Percentiles rank a stretch among this genome's conserved stretches.
phyloP scores from a whole-genome alignment of 108 stramenopile species.

The Cyclotella distinguenda region DNA sequence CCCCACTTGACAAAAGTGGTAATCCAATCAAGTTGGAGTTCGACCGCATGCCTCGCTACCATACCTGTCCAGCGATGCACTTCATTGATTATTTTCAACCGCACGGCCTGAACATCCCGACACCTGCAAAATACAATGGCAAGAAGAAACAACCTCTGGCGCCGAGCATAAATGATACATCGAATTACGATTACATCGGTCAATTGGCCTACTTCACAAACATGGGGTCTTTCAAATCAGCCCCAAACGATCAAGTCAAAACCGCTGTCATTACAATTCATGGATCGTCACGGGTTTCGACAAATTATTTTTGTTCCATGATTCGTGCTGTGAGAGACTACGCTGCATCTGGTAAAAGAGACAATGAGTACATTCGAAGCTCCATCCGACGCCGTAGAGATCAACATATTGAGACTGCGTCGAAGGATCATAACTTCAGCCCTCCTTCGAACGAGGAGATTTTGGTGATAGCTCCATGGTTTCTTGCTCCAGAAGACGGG shows the following conservation, averaged over 20 bases:
- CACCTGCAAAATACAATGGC: background rate
- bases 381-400: background rate
- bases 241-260: constrained; percentile 5
- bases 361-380: background rate
- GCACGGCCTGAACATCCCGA: background rate
- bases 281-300: constrained; percentile 70
- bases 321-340: constrained; percentile 43
- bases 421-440: background rate
- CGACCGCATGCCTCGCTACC: background rate
- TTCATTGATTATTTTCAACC: background rate
- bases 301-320: constrained; percentile 67
- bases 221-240: constrained; percentile 19
- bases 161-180: background rate
- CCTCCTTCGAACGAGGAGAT: constrained; percentile 6
- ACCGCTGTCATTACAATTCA: constrained; percentile 65
- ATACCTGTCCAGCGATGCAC: background rate
- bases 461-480: constrained; percentile 69
- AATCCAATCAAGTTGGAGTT: background rate
- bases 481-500: constrained; percentile 55
- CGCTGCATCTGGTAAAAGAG: background rate
- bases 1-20: background rate
- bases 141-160: background rate
- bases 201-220: constrained; percentile 62
- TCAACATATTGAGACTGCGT: background rate
- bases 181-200: background rate